These are phyloP conservation scores for Ustilago cynodontis DNA, from an alignment of 1,284 basidiomycete genomes.

Conservation along the genomic window DNA sequence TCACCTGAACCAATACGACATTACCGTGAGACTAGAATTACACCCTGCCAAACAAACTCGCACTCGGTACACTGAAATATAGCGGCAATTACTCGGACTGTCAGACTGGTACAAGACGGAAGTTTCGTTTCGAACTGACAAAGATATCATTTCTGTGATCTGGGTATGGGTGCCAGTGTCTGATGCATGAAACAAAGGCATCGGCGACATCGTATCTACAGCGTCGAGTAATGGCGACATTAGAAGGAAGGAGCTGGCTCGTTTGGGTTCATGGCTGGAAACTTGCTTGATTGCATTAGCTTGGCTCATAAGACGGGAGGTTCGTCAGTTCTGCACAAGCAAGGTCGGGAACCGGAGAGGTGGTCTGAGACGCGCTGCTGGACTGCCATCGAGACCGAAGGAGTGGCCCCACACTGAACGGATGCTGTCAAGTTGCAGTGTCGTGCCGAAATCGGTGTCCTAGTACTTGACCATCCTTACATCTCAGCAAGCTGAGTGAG, in stretches of 20 bases:
- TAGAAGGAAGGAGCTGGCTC: not conserved
- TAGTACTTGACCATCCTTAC: too few relatives aligned
- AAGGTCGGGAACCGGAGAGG: too few relatives aligned
- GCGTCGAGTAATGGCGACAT: not conserved
- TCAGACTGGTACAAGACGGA: not conserved
- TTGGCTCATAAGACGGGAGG: too few relatives aligned
- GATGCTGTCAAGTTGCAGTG: not conserved
- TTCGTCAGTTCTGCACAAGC: too few relatives aligned
- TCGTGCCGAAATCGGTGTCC: too few relatives aligned
- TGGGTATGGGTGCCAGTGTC: slow-evolving; percentile 2
- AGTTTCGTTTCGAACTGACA: not conserved
- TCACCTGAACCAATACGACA: too few relatives aligned
- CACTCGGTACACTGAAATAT: too few relatives aligned
- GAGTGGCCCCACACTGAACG: not conserved
- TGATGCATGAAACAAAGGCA: not conserved
- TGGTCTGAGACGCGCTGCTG: too few relatives aligned
- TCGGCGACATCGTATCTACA: not conserved
- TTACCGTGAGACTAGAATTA: too few relatives aligned
- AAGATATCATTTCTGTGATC: not conserved
- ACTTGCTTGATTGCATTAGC: not conserved
- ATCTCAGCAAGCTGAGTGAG: slow-evolving; percentile 39
- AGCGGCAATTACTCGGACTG: too few relatives aligned
- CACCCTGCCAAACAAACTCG: too few relatives aligned
- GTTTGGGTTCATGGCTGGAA: not conserved
- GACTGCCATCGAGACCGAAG: too few relatives aligned